Evolutionary conservation across 176 grass and related monocot genomes (phyloP), one percentile per base, ranked within the genome.

Genomic region (Tuctoria greenei): DNA sequence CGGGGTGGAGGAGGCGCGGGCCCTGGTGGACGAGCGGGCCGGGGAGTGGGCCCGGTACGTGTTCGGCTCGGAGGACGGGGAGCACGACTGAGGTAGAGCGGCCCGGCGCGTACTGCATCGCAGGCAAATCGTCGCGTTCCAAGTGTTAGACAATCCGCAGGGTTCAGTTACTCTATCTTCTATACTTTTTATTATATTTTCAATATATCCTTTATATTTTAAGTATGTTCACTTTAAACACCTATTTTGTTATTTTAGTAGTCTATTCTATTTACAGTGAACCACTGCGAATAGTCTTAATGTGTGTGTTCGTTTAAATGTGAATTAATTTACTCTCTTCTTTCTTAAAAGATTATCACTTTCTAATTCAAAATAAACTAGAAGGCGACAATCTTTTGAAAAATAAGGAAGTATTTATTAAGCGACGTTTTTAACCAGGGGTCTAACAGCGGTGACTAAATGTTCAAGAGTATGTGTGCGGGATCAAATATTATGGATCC

Each of bases 41-140:
- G 44, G 43, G 51, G 87, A 93, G 79, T 70, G 88, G 74, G 87
- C 78, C 23, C 73, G 25, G 47, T 93, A 76, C 68, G 54, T 93
- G 46, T 93, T 93, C 69, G 91, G 84, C 17, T 15, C 84, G 20
- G 67, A 90, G 44, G 57, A 27, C 16, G 61, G 28, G 28, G 42
- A n/a, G 41, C 54, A 51, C 43, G 73, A 47, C 58, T 77, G 84
- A 71, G 71, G 8, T 24, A 7, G 13, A 27, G 9, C 44, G 7
- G 11, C 7, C 28, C 31, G 52, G 7, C 17, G 15, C 37, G 49
- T 54, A 21, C 50, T 21, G 8, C 50, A 28, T 0, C 8, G 10
- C 56, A 8, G 9, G 23, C 21, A 28, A 16, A 8, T 7, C 20
- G 2, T 8, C 9, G 4, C 37, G 17, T 39, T n/a, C 50, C 18